Conservation (phyloP, 176 grass and related monocot species). For the Oryza coarctata region DNA sequence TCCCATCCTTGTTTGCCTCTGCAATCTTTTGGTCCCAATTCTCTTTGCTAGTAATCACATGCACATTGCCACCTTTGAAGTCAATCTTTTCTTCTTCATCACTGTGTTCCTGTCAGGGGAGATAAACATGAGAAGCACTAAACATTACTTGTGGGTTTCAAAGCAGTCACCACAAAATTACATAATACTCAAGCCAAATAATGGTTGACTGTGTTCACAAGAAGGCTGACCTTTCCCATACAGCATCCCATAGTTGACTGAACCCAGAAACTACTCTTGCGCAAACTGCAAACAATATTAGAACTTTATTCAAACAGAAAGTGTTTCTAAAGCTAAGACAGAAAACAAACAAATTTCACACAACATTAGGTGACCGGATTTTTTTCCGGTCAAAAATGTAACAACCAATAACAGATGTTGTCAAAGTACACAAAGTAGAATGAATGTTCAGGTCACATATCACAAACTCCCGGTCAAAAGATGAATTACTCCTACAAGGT, state of each 20-base stretch:
- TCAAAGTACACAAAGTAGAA: not conserved
- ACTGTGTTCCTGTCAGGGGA: conserved; percentile 40
- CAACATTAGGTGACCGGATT: not conserved
- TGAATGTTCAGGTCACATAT: not conserved
- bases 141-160: not conserved
- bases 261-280: not conserved
- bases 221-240: conserved; percentile 44
- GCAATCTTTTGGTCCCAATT: conserved; percentile 77
- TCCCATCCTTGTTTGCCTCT: conserved; percentile 86
- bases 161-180: not conserved
- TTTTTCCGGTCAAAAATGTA: no score
- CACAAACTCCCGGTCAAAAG: not conserved
- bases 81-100: conserved; percentile 66
- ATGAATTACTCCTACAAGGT: not conserved
- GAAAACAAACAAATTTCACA: not conserved
- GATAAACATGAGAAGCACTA: not conserved
- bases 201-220: not conserved
- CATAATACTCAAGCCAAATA: not conserved
- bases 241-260: conserved; percentile 44
- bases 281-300: not conserved
- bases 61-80: conserved; percentile 84
- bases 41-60: conserved; percentile 80
- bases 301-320: not conserved
- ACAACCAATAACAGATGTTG: not conserved
- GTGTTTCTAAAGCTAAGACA: not conserved